Percentiles rank a stretch among this genome's conserved stretches.
These are phyloP conservation scores for Sporothrix pseudoabietina DNA, from an alignment of 2,329 filamentous ascomycete genomes.

Conservation along the genomic window DNA sequence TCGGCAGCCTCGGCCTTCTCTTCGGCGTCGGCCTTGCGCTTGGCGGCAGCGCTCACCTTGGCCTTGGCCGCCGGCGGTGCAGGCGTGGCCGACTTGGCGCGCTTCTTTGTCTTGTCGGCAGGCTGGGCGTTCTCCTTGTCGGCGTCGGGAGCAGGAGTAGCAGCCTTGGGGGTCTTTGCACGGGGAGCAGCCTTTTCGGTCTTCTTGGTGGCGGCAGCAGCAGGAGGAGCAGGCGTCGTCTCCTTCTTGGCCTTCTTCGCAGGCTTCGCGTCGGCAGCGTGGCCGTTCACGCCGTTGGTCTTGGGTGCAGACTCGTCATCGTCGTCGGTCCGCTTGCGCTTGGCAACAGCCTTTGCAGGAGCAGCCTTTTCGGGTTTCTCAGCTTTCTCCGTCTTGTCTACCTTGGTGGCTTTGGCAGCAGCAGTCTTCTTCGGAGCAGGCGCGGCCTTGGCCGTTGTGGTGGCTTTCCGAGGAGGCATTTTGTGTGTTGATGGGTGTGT, in stretches of 20 bases:
- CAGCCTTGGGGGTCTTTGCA: constrained; percentile 23
- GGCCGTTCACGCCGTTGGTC: constrained; percentile 29
- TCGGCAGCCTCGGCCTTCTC: neutral
- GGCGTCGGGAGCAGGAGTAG: constrained; percentile 21
- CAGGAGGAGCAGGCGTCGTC: constrained; percentile 19
- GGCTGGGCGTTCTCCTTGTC: constrained; percentile 32
- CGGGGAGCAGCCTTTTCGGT: constrained; percentile 17
- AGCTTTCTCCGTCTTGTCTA: neutral
- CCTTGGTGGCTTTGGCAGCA: neutral
- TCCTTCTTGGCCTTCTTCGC: constrained; percentile 37
- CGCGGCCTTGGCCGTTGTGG: constrained; percentile 33
- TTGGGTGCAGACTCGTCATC: constrained; percentile 32
- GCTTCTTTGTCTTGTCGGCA: constrained; percentile 30
- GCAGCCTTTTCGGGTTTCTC: constrained; percentile 35
- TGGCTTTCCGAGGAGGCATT: constrained; percentile 33
- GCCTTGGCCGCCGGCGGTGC: constrained; percentile 25
- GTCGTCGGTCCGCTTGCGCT: constrained; percentile 30
- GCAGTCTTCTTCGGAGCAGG: constrained; percentile 34
- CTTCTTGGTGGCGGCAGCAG: constrained; percentile 26
- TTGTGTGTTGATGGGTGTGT: constrained; percentile 12
- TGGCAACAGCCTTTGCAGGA: constrained; percentile 16
- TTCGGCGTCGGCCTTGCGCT: constrained; percentile 30
- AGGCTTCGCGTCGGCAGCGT: constrained; percentile 34
- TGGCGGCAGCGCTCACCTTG: constrained; percentile 33
- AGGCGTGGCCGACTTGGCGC: constrained; percentile 28